Base-by-base conservation (phyloP, 345 rosid species). In the Lepidium didymum region DNA sequence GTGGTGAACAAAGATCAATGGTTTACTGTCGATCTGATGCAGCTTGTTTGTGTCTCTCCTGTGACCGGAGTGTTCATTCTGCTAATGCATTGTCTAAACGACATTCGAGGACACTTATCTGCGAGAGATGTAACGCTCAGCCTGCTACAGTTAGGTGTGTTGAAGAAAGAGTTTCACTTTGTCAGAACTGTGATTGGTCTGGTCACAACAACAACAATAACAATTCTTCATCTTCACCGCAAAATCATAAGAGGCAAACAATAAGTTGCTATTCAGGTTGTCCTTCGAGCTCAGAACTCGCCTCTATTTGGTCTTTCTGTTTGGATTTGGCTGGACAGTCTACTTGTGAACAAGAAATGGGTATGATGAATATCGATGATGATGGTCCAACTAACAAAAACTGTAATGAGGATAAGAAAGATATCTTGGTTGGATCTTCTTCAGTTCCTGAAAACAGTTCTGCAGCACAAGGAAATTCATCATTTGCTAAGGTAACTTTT, bases 111-210 rank as follows among this genome's bases (percentile, higher is more conserved):
- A 89, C 96, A 2, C 85, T 95, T 33, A 7, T 91, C 63, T 95
- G 97, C 50, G 99, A 91, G 55, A 85, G 96, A 70, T 95, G 99
- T 69, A 82, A 83, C 71, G 84, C 90, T 1, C 96, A 91, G 46
- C 96, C 99, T 37, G 96, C 96, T 12, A 45, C 79, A 0, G 86
- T 91, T 54, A 85, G 99, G 78, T 87, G 96, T 81, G 70, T 72
- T 0, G 96, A 89, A 62, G 96, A 91, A 74, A 91, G 75, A 34
- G 69, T 85, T 16, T 91, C 94, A 7, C 87, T 95, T n/a, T 95
- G 99, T 85, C 99, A 95, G 69, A 87, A 85, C 79, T 95, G 99
- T 80, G 96, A 95, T 78, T 87, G 96, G 96, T 68, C 71, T 6
- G 87, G 86, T 23, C 97, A 75, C 66, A 84, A 86, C 56, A 76